phyloP scores from a whole-genome alignment of 2,329 filamentous ascomycete species.

The Colletotrichum phormii region DNA sequence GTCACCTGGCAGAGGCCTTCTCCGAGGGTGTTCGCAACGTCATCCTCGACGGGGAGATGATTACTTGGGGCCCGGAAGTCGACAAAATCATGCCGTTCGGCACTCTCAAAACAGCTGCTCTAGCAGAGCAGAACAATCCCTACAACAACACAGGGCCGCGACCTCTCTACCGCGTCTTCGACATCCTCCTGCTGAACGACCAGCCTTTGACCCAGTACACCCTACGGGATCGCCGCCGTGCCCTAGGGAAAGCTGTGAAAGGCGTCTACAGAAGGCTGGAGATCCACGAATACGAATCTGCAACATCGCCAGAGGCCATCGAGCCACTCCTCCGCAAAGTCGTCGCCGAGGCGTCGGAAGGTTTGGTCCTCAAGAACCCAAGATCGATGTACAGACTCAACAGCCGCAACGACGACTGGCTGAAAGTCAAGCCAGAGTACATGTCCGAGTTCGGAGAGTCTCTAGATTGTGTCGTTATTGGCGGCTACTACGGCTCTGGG shows the following conservation, averaged over 20 bases:
- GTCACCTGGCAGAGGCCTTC: slow-evolving; percentile 84
- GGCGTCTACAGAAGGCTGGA: slow-evolving; percentile 83
- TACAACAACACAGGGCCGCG: slow-evolving; percentile 72
- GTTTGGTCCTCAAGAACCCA: slow-evolving; percentile 93
- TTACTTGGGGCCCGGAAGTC: slow-evolving; percentile 91
- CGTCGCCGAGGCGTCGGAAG: slow-evolving; percentile 88
- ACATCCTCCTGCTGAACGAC: slow-evolving; percentile 90
- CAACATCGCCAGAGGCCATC: slow-evolving; percentile 76
- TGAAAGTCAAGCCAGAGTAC: slow-evolving; percentile 99
- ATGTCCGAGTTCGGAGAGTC: slow-evolving; percentile 97
- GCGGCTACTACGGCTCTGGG: slow-evolving; percentile 92
- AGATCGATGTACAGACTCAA: slow-evolving; percentile 87
- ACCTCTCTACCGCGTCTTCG: slow-evolving; percentile 88
- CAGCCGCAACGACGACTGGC: slow-evolving; percentile 94
- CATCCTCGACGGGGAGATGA: slow-evolving; percentile 98
- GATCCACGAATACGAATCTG: slow-evolving; percentile 78
- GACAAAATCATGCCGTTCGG: slow-evolving; percentile 92
- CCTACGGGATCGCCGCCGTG: slow-evolving; percentile 81
- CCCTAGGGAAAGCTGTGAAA: slow-evolving; percentile 77
- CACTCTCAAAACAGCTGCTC: slow-evolving; percentile 89
- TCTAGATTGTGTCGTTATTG: slow-evolving; percentile 89
- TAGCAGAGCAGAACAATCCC: slow-evolving; percentile 81
- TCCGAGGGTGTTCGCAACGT: slow-evolving; percentile 81
- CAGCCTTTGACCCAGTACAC: slow-evolving; percentile 83
- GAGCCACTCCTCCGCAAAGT: slow-evolving; percentile 84